phyloP scores from a whole-genome alignment of 2,329 filamentous ascomycete genomes.

The Ceratocystis lukuohia region DNA sequence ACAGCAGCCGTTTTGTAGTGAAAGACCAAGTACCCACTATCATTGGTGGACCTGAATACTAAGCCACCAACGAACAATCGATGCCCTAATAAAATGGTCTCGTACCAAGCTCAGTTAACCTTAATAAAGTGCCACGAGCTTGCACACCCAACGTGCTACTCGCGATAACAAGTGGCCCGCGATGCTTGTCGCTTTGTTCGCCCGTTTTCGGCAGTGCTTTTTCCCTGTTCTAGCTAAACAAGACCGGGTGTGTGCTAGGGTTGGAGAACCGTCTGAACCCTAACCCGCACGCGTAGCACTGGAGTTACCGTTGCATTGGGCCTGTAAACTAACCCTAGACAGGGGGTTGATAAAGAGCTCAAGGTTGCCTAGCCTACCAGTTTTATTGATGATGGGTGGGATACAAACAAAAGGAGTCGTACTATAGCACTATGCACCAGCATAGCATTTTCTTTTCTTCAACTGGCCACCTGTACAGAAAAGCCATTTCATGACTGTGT shows the following conservation, averaged over 20 bases:
- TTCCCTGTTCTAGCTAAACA: neutral
- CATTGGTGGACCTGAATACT: neutral
- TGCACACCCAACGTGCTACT: too few species aligned
- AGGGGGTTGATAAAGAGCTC: neutral
- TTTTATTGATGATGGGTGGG: neutral
- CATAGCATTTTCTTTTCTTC: neutral
- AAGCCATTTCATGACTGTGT: neutral
- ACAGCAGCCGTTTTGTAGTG: neutral
- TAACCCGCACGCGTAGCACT: neutral
- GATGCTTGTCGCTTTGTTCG: neutral
- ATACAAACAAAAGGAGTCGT: neutral
- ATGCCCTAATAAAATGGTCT: neutral
- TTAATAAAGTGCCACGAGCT: too few species aligned
- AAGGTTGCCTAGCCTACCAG: neutral
- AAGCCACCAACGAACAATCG: neutral
- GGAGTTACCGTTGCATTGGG: neutral
- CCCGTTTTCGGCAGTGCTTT: neutral
- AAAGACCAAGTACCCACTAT: neutral
- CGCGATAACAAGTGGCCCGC: neutral
- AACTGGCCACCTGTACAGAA: neutral
- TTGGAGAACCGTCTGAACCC: neutral
- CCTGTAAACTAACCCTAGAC: neutral
- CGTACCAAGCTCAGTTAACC: too few species aligned
- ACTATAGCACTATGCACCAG: neutral
- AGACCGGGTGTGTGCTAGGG: neutral